These are phyloP conservation scores for Triangularia verruculosa DNA, from an alignment of 2,329 filamentous ascomycete species.

Conservation along the genomic window DNA sequence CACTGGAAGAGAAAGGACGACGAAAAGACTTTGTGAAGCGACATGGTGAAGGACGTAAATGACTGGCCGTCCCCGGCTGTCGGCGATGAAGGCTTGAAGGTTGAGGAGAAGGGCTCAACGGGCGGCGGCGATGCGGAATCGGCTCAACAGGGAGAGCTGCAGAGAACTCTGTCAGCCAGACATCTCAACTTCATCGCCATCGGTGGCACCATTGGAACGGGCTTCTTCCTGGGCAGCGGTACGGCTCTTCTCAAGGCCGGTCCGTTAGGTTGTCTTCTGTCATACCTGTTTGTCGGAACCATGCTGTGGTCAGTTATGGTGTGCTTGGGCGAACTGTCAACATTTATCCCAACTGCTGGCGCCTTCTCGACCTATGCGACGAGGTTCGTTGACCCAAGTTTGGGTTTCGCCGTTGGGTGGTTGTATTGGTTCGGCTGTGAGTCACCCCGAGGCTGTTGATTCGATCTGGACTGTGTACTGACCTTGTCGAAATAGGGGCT, in stretches of 20 bases:
- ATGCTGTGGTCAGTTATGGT: conserved; percentile 76
- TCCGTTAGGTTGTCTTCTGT: conserved; percentile 64
- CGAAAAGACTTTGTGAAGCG: not conserved
- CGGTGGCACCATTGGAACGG: conserved; percentile 67
- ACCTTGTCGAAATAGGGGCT: conserved; percentile 39
- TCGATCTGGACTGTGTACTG: not conserved
- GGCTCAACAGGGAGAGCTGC: conserved; percentile 22
- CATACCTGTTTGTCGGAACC: conserved; percentile 66
- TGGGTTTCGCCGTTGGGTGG: conserved; percentile 66
- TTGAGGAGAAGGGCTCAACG: conserved; percentile 13
- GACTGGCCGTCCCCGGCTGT: conserved; percentile 1
- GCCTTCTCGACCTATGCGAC: conserved; percentile 74
- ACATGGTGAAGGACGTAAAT: not conserved
- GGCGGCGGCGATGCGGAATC: conserved; percentile 15
- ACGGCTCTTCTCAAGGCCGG: conserved; percentile 60
- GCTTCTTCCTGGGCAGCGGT: conserved; percentile 68
- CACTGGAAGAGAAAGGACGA: not conserved
- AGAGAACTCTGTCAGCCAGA: conserved; percentile 30
- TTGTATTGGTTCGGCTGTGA: conserved; percentile 75
- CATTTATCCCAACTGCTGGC: conserved; percentile 72
- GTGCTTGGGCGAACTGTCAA: conserved; percentile 68
- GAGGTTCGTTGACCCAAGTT: conserved; percentile 63
- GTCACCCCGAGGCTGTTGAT: conserved; percentile 10
- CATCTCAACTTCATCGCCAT: conserved; percentile 52
- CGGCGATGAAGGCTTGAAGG: not conserved